Evolutionary conservation across 2,329 filamentous ascomycete genomes (phyloP).

Genomic region (Claviceps digitariae): DNA sequence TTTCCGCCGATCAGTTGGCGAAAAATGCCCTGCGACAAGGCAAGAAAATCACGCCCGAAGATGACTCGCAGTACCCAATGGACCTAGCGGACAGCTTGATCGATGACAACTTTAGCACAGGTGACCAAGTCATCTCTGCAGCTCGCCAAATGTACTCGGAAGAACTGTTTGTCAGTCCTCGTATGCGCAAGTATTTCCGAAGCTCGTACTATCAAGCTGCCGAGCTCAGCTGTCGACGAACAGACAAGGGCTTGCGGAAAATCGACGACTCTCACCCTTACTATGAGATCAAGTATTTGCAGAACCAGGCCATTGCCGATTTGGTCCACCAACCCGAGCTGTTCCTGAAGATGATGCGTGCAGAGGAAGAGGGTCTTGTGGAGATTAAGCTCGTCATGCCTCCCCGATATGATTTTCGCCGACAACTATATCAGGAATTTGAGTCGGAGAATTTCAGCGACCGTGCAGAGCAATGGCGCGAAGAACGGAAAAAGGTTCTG

Average conservation of each 20-base stretch:
- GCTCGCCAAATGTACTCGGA: conserved; percentile 84
- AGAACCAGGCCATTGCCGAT: conserved; percentile 73
- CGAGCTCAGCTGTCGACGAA: conserved; percentile 74
- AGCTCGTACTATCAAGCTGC: conserved; percentile 73
- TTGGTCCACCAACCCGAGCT: conserved; percentile 75
- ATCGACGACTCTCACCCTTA: conserved; percentile 94
- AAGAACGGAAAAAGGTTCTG: conserved; percentile 71
- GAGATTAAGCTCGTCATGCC: conserved; percentile 72
- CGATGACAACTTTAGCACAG: conserved; percentile 60
- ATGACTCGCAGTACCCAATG: conserved; percentile 64
- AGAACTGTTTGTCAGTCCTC: conserved; percentile 75
- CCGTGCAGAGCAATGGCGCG: conserved; percentile 88
- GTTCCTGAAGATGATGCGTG: conserved; percentile 94
- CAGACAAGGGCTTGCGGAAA: conserved; percentile 83
- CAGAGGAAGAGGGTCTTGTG: conserved; percentile 84
- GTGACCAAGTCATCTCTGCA: conserved; percentile 60
- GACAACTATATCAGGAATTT: conserved; percentile 68
- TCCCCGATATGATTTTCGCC: conserved; percentile 61
- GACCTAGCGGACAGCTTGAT: conserved; percentile 74
- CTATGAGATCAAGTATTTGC: conserved; percentile 94
- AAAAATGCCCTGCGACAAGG: conserved; percentile 72
- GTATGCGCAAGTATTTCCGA: conserved; percentile 78
- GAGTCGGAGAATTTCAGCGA: conserved; percentile 93
- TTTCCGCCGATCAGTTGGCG: conserved; percentile 77
- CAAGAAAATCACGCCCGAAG: conserved; percentile 71